Evolutionary conservation across 129 eudicot species (phyloP), one percentile per base, ranked within the genome.

Genomic region (Daucus carota): DNA sequence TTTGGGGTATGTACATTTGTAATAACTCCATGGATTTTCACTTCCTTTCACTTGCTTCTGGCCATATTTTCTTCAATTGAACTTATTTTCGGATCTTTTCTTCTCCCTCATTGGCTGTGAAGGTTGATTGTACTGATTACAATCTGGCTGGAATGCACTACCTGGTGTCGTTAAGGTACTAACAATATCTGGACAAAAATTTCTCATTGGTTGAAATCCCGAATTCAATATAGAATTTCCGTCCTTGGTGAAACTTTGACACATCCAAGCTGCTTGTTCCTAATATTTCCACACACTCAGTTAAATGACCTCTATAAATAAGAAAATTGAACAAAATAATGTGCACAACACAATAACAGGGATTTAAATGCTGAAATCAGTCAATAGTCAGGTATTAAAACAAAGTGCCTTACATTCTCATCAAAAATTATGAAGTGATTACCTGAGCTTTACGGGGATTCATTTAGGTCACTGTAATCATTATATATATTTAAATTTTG

Each of bases 11-110:
- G 84, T 92, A 80, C 97, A 92, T 80, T 90, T 92, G 82, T 87
- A 92, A 82, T 87, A 92, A 78, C 97, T 90, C 74, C 97, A 77
- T 10, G 96, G 96, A 77, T 84, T n/a, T n/a, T n/a, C n/a, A n/a
- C n/a, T n/a, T n/a, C n/a, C n/a, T 88, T 76, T 90, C 41, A 88
- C 97, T 81, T 92, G 97, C 76, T 92, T 90, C 75, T 90, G 96
- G 74, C 97, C 97, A 40, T 92, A 92, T 77, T 90, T 92, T 75
- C 96, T 77, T 96, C 97, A 92, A 75, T 85, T 90, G 79, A 84
- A 92, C 63, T 89, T 96, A 73, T 90, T 93, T 33, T 90, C 91
- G 33, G 87, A 82, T 36, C 84, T 47, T 45, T 46, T 50, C 17
- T 43, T 28, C 63, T 47, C 41, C 65, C 26, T 28, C 10, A 26